Conservation (phyloP, 306 rosid genomes). For the Prunus mume region DNA sequence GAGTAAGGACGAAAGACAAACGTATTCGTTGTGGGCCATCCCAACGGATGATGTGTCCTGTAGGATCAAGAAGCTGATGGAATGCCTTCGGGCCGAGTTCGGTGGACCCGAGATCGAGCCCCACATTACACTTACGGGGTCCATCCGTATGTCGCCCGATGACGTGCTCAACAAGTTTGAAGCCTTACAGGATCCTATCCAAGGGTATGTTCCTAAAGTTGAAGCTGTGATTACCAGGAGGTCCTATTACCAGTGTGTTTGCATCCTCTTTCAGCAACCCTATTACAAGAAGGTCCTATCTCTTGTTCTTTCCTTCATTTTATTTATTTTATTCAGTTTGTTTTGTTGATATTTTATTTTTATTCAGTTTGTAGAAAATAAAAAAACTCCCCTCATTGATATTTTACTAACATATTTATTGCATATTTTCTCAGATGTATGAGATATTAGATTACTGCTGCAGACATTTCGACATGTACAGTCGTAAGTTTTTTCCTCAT, state of each 20-base stretch:
- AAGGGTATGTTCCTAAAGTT: constrained; percentile 44
- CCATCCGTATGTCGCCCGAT: constrained; percentile 42
- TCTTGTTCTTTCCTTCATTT: neutral
- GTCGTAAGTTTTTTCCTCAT: neutral
- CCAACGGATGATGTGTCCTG: constrained; percentile 56
- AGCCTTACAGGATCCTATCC: constrained; percentile 24
- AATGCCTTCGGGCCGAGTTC: constrained; percentile 58
- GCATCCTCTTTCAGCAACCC: constrained; percentile 57
- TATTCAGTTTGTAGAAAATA: too few relatives aligned
- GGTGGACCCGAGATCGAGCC: constrained; percentile 75
- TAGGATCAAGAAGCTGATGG: constrained; percentile 50
- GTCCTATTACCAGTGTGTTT: constrained; percentile 69
- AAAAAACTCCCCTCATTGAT: neutral
- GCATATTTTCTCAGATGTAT: neutral
- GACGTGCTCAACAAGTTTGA: constrained; percentile 56
- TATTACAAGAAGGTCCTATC: constrained; percentile 33
- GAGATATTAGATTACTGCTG: fast-evolving
- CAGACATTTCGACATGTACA: neutral
- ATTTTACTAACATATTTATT: neutral
- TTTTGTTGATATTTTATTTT: too few relatives aligned
- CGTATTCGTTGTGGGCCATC: constrained; percentile 79
- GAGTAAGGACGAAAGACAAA: constrained; percentile 7
- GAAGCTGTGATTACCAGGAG: constrained; percentile 54
- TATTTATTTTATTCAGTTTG: neutral
- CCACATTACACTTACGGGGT: constrained; percentile 71